A percentile compares a stretch with the other conserved stretches of the same genome.
Conservation (phyloP, 2,329 filamentous ascomycete genomes). For the Alternaria sp. region DNA sequence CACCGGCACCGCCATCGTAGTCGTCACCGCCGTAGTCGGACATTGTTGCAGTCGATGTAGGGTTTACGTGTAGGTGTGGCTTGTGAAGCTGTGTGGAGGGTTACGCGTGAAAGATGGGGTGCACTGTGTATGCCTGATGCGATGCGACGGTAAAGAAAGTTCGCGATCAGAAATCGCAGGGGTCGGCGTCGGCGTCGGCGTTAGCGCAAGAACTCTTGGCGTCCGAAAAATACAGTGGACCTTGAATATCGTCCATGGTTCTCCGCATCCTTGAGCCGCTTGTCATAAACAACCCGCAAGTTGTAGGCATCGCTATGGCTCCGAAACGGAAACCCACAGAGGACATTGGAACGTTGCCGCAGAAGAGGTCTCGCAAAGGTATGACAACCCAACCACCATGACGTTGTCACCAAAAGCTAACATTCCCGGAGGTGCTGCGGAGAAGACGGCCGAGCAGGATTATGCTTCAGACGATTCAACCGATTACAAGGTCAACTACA, state of each 20-base stretch:
- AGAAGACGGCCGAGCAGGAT: conserved; percentile 21
- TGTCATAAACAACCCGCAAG: conserved; percentile 15
- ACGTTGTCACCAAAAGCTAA: conserved; percentile 13
- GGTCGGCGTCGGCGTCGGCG: conserved; percentile 18
- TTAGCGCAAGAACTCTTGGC: conserved; percentile 32
- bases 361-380: conserved; percentile 43
- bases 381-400: conserved; percentile 5
- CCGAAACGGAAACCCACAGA: conserved; percentile 37
- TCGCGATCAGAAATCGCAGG: conserved; percentile 27
- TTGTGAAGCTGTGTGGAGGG: neutral
- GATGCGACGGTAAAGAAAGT: conserved; percentile 23
- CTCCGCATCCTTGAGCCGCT: conserved; percentile 14
- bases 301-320: conserved; percentile 28
- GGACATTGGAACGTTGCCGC: conserved; percentile 4
- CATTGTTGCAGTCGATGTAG: conserved; percentile 42
- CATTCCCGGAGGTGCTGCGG: conserved; percentile 16
- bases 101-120: conserved; percentile 11
- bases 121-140: conserved; percentile 11
- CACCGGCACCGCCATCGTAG: conserved; percentile 43
- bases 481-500: conserved; percentile 39
- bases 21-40: conserved; percentile 58
- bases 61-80: neutral
- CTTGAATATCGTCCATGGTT: conserved; percentile 5
- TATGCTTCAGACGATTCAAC: conserved; percentile 34
- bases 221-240: conserved; percentile 29